A percentile compares a stretch with the other conserved stretches of the same genome.
Conservation (phyloP, 345 rosid genomes). For the Lagerstroemia speciosa region DNA sequence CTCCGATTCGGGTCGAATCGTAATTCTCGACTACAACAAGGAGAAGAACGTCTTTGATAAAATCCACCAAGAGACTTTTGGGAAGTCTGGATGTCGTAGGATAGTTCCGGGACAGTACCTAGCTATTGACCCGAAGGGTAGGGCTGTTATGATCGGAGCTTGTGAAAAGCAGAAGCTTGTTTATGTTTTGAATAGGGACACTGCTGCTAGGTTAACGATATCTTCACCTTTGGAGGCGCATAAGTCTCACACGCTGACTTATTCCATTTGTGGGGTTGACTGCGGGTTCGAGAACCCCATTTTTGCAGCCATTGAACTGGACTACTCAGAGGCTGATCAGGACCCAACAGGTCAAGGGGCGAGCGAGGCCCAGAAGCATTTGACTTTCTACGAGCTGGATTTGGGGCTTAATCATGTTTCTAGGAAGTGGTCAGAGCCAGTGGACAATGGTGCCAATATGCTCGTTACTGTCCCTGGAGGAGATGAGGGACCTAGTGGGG, state of each 20-base stretch:
- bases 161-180: slow-evolving; percentile 97
- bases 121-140: slow-evolving; percentile 89
- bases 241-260: slow-evolving; percentile 82
- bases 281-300: slow-evolving; percentile 95
- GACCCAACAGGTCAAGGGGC: slow-evolving; percentile 88
- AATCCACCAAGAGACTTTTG: slow-evolving; percentile 90
- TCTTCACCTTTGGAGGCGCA: slow-evolving; percentile 98
- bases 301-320: slow-evolving; percentile 92
- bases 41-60: slow-evolving; percentile 83
- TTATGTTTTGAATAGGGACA: slow-evolving; percentile 87
- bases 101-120: slow-evolving; percentile 94
- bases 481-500: slow-evolving; percentile 94
- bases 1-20: slow-evolving; percentile 96
- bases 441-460: slow-evolving; percentile 96
- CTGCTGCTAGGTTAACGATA: slow-evolving; percentile 85
- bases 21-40: slow-evolving; percentile 77
- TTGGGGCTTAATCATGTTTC: slow-evolving; percentile 95
- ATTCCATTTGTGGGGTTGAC: slow-evolving; percentile 82
- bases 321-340: slow-evolving; percentile 89
- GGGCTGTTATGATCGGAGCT: slow-evolving; percentile 92
- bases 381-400: slow-evolving; percentile 93
- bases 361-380: slow-evolving; percentile 84
- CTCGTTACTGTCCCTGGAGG: slow-evolving; percentile 99
- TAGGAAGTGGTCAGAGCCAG: slow-evolving; percentile 90
- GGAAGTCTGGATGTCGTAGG: slow-evolving; percentile 89